Conservation (phyloP, 2,329 filamentous ascomycete genomes). For the Scedosporium aurantiacum region DNA sequence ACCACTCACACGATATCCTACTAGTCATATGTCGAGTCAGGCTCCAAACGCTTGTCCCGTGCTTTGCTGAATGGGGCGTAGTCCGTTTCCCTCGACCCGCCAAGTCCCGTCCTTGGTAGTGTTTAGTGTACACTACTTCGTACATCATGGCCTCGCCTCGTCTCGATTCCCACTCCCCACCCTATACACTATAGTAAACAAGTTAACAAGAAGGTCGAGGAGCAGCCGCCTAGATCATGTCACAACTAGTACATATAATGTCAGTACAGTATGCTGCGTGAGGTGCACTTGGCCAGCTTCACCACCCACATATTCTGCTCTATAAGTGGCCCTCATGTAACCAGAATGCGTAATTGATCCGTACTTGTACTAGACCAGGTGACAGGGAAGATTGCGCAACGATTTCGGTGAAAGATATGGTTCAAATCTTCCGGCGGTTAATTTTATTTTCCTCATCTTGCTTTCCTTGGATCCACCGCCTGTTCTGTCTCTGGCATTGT, state of each 20-base stretch:
- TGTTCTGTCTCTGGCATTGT: neutral
- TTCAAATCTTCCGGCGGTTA: neutral
- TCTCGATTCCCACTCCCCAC: neutral
- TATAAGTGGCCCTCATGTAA: neutral
- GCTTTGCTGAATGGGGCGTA: no score
- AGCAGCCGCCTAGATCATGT: no score
- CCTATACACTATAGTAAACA: neutral
- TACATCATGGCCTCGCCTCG: neutral
- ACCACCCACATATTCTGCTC: neutral
- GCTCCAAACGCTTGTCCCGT: no score
- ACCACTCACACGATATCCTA: no score
- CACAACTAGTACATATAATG: no score
- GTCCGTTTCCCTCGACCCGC: neutral
- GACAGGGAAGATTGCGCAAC: slow-evolving; percentile 1
- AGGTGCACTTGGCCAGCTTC: no score
- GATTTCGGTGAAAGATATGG: neutral
- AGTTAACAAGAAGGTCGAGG: neutral
- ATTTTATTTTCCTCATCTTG: neutral
- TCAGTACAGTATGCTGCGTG: no score
- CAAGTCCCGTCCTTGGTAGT: neutral
- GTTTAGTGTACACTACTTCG: no score
- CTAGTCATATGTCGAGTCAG: no score
- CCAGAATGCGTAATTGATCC: neutral
- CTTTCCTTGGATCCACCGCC: neutral
- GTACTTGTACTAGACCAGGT: neutral